phyloP scores from a whole-genome alignment of 2,329 filamentous ascomycete species.

The Helotiales sp. region DNA sequence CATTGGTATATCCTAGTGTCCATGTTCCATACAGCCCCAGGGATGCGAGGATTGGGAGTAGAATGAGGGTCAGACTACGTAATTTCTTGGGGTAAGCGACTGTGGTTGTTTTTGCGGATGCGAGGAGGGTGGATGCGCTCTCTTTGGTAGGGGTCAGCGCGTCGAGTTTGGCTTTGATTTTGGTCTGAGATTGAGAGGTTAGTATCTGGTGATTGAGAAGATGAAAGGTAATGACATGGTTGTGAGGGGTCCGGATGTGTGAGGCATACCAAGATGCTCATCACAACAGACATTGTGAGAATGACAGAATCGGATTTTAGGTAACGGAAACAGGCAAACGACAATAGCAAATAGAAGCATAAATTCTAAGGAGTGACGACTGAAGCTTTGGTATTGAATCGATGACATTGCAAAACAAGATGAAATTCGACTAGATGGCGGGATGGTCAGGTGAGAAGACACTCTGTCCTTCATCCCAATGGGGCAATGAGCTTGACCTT shows the following conservation, averaged over 20 bases:
- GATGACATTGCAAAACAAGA: too few relatives aligned
- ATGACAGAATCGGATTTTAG: not conserved
- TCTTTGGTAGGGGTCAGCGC: not conserved
- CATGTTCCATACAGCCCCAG: constrained; percentile 19
- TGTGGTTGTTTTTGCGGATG: constrained; percentile 3
- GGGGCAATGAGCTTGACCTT: not conserved
- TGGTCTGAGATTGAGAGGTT: not conserved
- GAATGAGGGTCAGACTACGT: constrained; percentile 17
- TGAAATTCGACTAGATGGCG: not conserved
- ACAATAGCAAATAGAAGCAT: not conserved
- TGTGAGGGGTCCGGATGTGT: not conserved
- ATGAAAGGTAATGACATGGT: not conserved
- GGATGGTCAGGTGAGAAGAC: not conserved
- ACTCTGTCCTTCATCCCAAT: not conserved
- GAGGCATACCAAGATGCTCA: constrained; percentile 1
- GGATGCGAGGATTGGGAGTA: constrained; percentile 25
- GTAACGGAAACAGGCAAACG: not conserved
- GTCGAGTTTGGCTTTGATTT: not conserved
- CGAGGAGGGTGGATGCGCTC: not conserved
- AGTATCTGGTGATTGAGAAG: not conserved
- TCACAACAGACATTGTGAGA: not conserved
- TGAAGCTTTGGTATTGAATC: not conserved
- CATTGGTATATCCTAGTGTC: constrained; percentile 21
- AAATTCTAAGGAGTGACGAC: not conserved
- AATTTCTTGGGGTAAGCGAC: constrained; percentile 5